phyloP scores from a whole-genome alignment of 2,329 filamentous ascomycete genomes.

The Colletotrichum somersetense region DNA sequence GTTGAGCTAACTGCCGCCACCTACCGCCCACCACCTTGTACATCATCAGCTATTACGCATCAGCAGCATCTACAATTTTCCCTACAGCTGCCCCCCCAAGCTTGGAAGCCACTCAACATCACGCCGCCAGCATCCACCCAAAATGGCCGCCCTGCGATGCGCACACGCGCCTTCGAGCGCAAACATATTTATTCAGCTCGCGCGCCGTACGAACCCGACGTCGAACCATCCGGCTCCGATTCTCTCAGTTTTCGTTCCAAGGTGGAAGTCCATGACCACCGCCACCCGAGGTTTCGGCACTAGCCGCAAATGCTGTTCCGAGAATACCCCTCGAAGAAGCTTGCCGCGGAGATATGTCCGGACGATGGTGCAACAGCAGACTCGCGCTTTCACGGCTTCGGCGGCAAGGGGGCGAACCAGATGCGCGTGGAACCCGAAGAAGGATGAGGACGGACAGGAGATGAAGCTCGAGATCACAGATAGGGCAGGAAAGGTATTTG shows the following conservation, averaged over 20 bases:
- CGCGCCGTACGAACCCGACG: conserved; percentile 48
- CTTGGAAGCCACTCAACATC: neutral
- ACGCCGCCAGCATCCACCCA: neutral
- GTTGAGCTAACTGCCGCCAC: conserved; percentile 31
- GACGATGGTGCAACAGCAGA: conserved; percentile 15
- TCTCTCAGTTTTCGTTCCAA: conserved; percentile 53
- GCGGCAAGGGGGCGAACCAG: conserved; percentile 56
- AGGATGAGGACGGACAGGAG: conserved; percentile 85
- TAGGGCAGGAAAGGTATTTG: conserved; percentile 79
- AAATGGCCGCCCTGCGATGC: conserved; percentile 55
- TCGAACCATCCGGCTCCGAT: conserved; percentile 47
- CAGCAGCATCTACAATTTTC: conserved; percentile 54
- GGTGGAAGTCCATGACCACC: conserved; percentile 31
- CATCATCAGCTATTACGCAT: conserved; percentile 44
- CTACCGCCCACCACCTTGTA: conserved; percentile 40
- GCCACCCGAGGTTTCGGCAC: neutral
- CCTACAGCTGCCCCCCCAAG: conserved; percentile 44
- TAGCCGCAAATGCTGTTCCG: neutral
- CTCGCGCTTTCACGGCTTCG: conserved; percentile 55
- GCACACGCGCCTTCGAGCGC: conserved; percentile 54
- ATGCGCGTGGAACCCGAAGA: conserved; percentile 77
- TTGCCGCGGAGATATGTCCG: neutral
- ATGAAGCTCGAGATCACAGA: conserved; percentile 88
- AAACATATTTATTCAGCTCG: conserved; percentile 57
- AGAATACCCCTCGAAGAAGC: conserved; percentile 2